A percentile compares a stretch with the other conserved stretches of the same genome.
Conservation (phyloP, 73 alveolate species). For the Uronychia binucleata region DNA sequence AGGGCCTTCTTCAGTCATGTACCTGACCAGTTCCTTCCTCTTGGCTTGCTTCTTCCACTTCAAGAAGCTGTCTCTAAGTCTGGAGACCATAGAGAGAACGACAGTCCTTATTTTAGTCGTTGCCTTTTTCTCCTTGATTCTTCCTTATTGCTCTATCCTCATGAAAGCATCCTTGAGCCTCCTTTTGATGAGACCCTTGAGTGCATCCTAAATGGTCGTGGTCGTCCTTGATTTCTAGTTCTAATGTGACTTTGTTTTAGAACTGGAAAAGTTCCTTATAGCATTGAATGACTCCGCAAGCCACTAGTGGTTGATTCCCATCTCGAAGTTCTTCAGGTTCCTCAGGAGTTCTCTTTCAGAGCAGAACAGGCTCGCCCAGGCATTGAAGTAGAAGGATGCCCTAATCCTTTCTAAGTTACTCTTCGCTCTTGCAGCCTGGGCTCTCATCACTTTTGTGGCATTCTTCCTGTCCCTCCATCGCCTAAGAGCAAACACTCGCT, state of each 20-base stretch:
- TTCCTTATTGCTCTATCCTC: neutral
- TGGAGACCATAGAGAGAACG: neutral
- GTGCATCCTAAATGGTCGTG: neutral
- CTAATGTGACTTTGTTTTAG: neutral
- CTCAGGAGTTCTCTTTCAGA: neutral
- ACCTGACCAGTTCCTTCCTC: neutral
- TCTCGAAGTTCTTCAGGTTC: neutral
- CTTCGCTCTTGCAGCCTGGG: neutral
- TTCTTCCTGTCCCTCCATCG: neutral
- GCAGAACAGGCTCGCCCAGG: neutral
- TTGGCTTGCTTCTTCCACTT: constrained; percentile 25
- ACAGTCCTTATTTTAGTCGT: neutral
- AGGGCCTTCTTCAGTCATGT: constrained; percentile 51
- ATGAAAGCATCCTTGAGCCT: neutral
- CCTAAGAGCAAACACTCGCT: neutral
- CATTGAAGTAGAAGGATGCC: neutral
- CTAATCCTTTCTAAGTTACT: neutral
- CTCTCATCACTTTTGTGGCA: neutral
- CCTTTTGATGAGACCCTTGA: neutral
- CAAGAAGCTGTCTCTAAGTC: constrained; percentile 9
- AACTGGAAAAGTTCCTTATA: neutral
- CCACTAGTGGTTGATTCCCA: neutral
- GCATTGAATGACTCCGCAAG: neutral
- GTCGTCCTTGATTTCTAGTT: neutral
- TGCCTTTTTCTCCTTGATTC: neutral